Percentiles rank a stretch among this genome's conserved stretches.
Conservation (phyloP, 1,139 yeast species). For the Sugiyamaella grinbergsii region DNA sequence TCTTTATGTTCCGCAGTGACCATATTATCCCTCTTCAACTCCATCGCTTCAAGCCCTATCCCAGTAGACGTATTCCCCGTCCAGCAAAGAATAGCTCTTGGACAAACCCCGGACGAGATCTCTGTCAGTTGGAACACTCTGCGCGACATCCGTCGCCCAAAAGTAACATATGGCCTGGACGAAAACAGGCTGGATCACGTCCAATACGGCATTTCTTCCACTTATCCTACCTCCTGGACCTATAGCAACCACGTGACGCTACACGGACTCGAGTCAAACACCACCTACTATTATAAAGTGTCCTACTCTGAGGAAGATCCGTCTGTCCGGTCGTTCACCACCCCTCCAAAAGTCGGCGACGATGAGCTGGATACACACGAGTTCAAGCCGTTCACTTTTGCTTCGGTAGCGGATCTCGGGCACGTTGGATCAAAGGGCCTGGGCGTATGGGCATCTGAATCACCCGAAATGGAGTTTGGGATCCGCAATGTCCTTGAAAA, state of each 20-base stretch:
- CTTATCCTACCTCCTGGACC: slow-evolving; percentile 38
- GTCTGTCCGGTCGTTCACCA: slow-evolving; percentile 29
- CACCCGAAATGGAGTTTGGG: slow-evolving; percentile 27
- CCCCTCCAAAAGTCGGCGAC: slow-evolving; percentile 26
- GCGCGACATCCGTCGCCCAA: slow-evolving; percentile 28
- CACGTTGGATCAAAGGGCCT: slow-evolving; percentile 36
- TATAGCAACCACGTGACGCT: slow-evolving; percentile 38
- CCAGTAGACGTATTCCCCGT: slow-evolving; percentile 23
- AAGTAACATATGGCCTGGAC: slow-evolving; percentile 33
- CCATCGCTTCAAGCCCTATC: slow-evolving; percentile 20
- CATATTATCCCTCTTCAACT: background rate
- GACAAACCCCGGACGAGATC: slow-evolving; percentile 24
- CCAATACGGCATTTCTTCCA: slow-evolving; percentile 34
- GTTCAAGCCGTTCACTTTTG: slow-evolving; percentile 30
- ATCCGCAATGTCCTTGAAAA: slow-evolving; percentile 16
- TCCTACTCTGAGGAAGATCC: slow-evolving; percentile 22
- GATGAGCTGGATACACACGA: slow-evolving; percentile 22
- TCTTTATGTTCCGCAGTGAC: background rate
- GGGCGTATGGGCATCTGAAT: slow-evolving; percentile 27
- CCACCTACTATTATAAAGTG: slow-evolving; percentile 38
- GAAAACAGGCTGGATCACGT: slow-evolving; percentile 27
- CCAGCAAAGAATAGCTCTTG: slow-evolving; percentile 28
- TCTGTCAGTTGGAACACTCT: slow-evolving; percentile 33
- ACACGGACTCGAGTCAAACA: slow-evolving; percentile 33
- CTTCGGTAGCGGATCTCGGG: slow-evolving; percentile 37